phyloP scores from a whole-genome alignment of 305 asterid species.

The Stenogyne calaminthoides region DNA sequence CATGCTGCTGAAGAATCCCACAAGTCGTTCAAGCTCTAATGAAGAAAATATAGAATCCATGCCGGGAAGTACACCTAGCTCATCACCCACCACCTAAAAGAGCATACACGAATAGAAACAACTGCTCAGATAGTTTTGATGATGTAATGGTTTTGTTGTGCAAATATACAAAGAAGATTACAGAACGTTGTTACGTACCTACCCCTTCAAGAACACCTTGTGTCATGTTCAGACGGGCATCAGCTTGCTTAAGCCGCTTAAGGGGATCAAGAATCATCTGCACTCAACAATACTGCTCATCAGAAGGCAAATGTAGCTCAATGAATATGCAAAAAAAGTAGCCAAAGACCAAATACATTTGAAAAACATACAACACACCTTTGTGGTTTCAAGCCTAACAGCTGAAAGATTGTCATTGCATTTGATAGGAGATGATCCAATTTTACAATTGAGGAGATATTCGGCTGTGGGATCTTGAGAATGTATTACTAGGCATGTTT shows the following conservation, averaged over 20 bases:
- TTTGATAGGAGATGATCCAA: constrained; percentile 64
- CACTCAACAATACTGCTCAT: constrained; percentile 25
- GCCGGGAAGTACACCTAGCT: constrained; percentile 97
- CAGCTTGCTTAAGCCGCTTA: constrained; percentile 79
- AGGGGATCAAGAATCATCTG: constrained; percentile 98
- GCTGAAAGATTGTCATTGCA: constrained; percentile 72
- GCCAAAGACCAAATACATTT: not conserved
- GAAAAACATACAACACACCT: constrained; percentile 44
- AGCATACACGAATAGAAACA: constrained; percentile 30
- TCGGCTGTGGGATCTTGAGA: constrained; percentile 93
- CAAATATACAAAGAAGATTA: not conserved
- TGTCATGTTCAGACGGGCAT: constrained; percentile 80
- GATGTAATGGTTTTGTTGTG: not conserved
- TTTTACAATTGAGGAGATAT: constrained; percentile 73
- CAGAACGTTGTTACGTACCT: constrained; percentile 53
- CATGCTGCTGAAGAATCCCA: constrained; percentile 50
- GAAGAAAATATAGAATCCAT: constrained; percentile 91
- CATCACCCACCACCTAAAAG: constrained; percentile 88
- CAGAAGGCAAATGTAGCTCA: constrained; percentile 25
- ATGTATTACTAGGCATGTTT: constrained; percentile 79
- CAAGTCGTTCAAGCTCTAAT: constrained; percentile 68
- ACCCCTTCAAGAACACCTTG: constrained; percentile 99
- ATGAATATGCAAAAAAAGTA: constrained; percentile 7
- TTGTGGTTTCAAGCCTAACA: constrained; percentile 84
- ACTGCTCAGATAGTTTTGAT: not conserved